phyloP scores from a whole-genome alignment of 805 yeast genomes.

The Candida insectorum region DNA sequence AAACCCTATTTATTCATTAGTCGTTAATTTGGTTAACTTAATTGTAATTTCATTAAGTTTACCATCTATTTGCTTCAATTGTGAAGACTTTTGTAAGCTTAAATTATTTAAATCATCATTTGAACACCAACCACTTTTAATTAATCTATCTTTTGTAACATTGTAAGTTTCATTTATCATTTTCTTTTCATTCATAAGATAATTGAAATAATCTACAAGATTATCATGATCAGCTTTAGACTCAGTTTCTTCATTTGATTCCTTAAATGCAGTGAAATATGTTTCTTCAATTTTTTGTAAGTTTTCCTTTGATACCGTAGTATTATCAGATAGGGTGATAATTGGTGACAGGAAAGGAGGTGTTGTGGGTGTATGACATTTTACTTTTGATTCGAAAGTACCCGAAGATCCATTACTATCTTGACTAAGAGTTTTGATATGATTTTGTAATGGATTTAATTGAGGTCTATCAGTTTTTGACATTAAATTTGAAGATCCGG shows the following conservation, averaged over 20 bases:
- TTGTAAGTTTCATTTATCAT: slow-evolving; percentile 32
- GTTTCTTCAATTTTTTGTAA: slow-evolving; percentile 35
- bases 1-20: slow-evolving; percentile 3
- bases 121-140: slow-evolving; percentile 42
- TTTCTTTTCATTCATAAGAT: slow-evolving; percentile 30
- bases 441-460: slow-evolving; percentile 13
- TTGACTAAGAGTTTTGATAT: slow-evolving; percentile 11
- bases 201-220: slow-evolving; percentile 26
- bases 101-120: slow-evolving; percentile 38
- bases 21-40: slow-evolving; percentile 19
- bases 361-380: slow-evolving; percentile 24
- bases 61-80: slow-evolving; percentile 35
- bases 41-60: slow-evolving; percentile 36
- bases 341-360: slow-evolving; percentile 37
- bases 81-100: slow-evolving; percentile 35
- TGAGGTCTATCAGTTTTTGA: slow-evolving; percentile 9
- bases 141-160: slow-evolving; percentile 27
- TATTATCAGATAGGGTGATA: slow-evolving; percentile 36
- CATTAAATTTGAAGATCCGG: too few relatives aligned
- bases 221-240: slow-evolving; percentile 12
- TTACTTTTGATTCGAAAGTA: slow-evolving; percentile 11
- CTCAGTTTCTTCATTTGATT: slow-evolving; percentile 1
- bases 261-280: slow-evolving; percentile 21
- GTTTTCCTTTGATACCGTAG: slow-evolving; percentile 23
- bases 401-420: slow-evolving; percentile 11